These are phyloP conservation scores for Pythium dissotocum DNA, from an alignment of 352 stramenopile genomes.

Conservation along the genomic window DNA sequence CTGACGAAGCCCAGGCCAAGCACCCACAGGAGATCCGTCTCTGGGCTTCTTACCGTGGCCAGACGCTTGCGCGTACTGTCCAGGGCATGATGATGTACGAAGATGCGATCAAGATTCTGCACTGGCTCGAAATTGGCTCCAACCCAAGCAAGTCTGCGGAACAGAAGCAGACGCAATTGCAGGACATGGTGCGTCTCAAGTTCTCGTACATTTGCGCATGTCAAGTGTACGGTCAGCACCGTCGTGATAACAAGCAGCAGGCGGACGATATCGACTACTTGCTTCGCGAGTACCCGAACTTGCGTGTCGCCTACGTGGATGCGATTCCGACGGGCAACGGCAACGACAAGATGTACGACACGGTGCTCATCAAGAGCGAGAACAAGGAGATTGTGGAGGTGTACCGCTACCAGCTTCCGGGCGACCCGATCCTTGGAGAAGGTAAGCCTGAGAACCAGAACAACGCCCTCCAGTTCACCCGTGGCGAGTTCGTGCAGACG, in stretches of 20 bases:
- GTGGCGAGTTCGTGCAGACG: conserved; percentile 85
- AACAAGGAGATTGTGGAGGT: conserved; percentile 72
- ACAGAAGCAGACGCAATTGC: conserved; percentile 76
- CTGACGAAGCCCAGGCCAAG: conserved; percentile 72
- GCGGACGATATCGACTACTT: conserved; percentile 85
- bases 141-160: conserved; percentile 60
- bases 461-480: conserved; percentile 77
- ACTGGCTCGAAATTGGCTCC: conserved; percentile 84
- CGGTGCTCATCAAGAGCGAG: conserved; percentile 82
- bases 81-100: conserved; percentile 90
- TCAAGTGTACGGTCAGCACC: conserved; percentile 84
- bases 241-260: conserved; percentile 59
- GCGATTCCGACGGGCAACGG: conserved; percentile 46
- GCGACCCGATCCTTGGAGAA: conserved; percentile 79
- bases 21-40: conserved; percentile 75
- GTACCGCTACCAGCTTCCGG: conserved; percentile 80
- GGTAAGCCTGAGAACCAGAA: conserved; percentile 89
- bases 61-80: conserved; percentile 78
- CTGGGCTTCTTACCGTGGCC: conserved; percentile 80
- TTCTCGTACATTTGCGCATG: conserved; percentile 88
- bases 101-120: conserved; percentile 85
- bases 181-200: conserved; percentile 86
- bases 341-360: conserved; percentile 55
- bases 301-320: conserved; percentile 86
- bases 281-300: conserved; percentile 76